Base-by-base conservation (phyloP, 106 monocot species). In the Dendrobium huoshanense region DNA sequence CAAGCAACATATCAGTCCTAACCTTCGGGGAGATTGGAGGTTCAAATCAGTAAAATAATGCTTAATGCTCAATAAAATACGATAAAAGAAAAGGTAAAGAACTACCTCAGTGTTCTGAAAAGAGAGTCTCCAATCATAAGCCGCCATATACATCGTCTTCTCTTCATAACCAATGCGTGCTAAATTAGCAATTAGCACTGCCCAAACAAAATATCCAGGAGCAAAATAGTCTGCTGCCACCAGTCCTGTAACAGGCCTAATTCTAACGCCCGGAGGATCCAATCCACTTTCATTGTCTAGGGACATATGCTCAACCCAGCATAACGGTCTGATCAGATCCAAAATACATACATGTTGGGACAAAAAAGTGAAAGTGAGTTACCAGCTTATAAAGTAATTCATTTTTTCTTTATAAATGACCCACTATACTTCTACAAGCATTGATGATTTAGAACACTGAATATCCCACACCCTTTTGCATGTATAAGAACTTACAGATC, bases 101-200 rank as follows among this genome's bases (percentile, higher is more conserved):
- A 19, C 58, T 84, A 95, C 99, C 95, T 99, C 99, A 1, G 99
- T 99, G 72, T 99, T 99, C 77, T 99, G 99, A 87, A 99, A 99
- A 73, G 99, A 92, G n/a, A 99, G 77, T 78, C 99, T 91, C 99
- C 99, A 99, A 87, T 99, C 99, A 90, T 99, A 99, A 79, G 99
- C 95, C 81, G 99, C 99, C 99, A 99, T 99, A 79, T 95, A 99
- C 99, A 99, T 99, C 6, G 91, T 93, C 79, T 95, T 99, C 79
- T 99, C 99, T 83, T 99, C 99, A 81, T 99, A 99, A 17, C 99
- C 99, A 80, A 99, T 95, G 25, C 91, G 91, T 77, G 99, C 99
- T 81, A 99, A 89, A 85, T 99, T 99, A 80, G 99, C 95, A 87
- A 99, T 99, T 72, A 99, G 86, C 42, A 99, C 99, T 20, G 99